Percentiles rank a stretch among this genome's conserved stretches.
These are phyloP conservation scores for Solanum clarkiae DNA, from an alignment of 257 asterid genomes.

Conservation along the genomic window DNA sequence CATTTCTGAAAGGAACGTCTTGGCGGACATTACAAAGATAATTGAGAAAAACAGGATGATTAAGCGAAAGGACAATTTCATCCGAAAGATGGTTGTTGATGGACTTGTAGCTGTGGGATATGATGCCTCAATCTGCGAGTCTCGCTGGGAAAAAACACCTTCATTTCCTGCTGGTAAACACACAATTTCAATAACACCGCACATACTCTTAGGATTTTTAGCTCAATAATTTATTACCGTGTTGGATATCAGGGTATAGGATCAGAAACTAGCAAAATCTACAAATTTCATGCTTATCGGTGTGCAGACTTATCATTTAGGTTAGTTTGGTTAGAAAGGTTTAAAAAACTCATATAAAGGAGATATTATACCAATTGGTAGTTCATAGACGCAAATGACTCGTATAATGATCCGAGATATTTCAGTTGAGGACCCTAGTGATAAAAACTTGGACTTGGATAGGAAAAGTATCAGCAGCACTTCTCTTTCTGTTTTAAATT, in stretches of 20 bases:
- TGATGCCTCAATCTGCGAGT: constrained; percentile 76
- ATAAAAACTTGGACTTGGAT: background rate
- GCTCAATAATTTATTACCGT: background rate
- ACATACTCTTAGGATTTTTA: background rate
- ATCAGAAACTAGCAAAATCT: background rate
- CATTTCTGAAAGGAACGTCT: constrained; percentile 48
- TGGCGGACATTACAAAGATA: constrained; percentile 57
- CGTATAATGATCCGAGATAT: background rate
- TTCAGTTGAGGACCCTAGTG: background rate
- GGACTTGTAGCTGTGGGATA: constrained; percentile 59
- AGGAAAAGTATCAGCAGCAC: background rate
- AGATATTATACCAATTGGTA: background rate
- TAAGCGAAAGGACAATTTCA: constrained; percentile 38
- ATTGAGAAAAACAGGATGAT: constrained; percentile 48
- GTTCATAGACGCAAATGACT: background rate
- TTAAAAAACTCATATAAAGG: too few relatives aligned
- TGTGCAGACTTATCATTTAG: background rate
- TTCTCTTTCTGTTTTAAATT: background rate
- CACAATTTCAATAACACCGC: background rate
- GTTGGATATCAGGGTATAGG: background rate
- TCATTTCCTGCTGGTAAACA: constrained; percentile 50
- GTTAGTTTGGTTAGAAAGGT: background rate
- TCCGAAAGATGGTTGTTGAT: constrained; percentile 49
- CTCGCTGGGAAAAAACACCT: constrained; percentile 68
- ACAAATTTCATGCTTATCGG: background rate